Conservation (phyloP, 2,329 filamentous ascomycete species). For the Stachybotrys elegans region DNA sequence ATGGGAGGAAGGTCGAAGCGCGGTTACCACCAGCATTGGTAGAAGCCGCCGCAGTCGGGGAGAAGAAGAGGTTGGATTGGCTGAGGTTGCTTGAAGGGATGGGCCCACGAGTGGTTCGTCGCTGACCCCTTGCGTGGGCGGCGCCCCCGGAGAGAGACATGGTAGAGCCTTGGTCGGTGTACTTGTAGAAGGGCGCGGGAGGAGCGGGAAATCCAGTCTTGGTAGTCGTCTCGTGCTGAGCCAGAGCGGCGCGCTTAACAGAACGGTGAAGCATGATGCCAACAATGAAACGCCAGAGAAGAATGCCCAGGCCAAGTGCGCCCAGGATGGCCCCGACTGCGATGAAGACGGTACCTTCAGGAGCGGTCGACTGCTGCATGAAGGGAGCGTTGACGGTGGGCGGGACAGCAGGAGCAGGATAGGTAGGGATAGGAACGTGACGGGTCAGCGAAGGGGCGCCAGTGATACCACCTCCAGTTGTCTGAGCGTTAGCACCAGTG, state of each 20-base stretch:
- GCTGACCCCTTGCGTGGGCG: constrained; percentile 42
- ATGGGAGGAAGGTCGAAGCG: constrained; percentile 76
- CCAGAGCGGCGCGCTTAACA: constrained; percentile 77
- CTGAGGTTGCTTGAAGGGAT: constrained; percentile 53
- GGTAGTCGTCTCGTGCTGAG: constrained; percentile 62
- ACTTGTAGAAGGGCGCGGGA: constrained; percentile 59
- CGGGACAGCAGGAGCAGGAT: constrained; percentile 72
- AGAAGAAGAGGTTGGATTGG: constrained; percentile 82
- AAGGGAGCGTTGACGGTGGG: constrained; percentile 81
- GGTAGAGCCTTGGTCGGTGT: constrained; percentile 54
- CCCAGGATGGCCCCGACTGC: constrained; percentile 85
- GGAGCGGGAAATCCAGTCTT: constrained; percentile 61
- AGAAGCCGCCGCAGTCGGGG: constrained; percentile 73
- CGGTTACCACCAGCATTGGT: constrained; percentile 60
- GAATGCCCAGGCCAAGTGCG: constrained; percentile 72
- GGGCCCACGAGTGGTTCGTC: constrained; percentile 47
- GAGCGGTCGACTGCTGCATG: constrained; percentile 80
- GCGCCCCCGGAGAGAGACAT: constrained; percentile 42
- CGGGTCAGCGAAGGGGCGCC: constrained; percentile 38
- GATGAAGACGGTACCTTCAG: constrained; percentile 95
- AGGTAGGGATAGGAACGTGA: constrained; percentile 41
- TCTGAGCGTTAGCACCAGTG: constrained; percentile 12
- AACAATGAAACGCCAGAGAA: constrained; percentile 83
- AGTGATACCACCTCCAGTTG: constrained; percentile 18
- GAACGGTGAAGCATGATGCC: constrained; percentile 89